A percentile compares a stretch with the other conserved stretches of the same genome.
Evolutionary conservation across 208 protist genomes (phyloP).

Genomic region (Leishmania gerbilli): DNA sequence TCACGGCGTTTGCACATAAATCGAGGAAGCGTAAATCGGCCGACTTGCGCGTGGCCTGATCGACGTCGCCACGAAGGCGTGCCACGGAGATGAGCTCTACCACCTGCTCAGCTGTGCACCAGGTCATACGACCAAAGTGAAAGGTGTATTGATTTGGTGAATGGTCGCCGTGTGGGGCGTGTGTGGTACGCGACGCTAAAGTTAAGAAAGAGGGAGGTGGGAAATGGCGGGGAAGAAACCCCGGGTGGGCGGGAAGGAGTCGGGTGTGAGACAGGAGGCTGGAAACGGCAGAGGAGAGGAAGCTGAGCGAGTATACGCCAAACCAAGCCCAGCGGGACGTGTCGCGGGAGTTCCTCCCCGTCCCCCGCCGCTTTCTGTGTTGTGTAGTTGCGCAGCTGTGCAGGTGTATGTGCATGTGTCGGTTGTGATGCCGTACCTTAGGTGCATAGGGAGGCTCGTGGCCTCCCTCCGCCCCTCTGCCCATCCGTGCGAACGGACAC

Average conservation of each 20-base stretch:
- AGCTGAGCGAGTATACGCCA: background rate
- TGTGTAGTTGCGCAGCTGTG: background rate
- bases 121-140: slow-evolving; percentile 32
- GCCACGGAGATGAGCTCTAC: slow-evolving; percentile 32
- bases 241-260: background rate
- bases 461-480: background rate
- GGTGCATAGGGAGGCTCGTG: no score
- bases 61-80: slow-evolving; percentile 32
- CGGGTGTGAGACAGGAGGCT: background rate
- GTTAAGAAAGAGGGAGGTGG: background rate
- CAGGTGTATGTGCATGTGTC: background rate
- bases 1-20: slow-evolving; percentile 39
- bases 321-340: no score
- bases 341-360: no score
- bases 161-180: background rate
- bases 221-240: background rate
- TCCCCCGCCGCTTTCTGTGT: background rate
- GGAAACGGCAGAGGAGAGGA: background rate
- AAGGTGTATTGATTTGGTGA: background rate
- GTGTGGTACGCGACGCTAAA: background rate
- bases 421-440: background rate
- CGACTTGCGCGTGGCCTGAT: slow-evolving; percentile 31
- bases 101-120: slow-evolving; percentile 42
- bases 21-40: slow-evolving; percentile 43
- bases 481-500: background rate